Evolutionary conservation across 2,329 filamentous ascomycete genomes (phyloP).

Genomic region (Emydomyces testavorans): DNA sequence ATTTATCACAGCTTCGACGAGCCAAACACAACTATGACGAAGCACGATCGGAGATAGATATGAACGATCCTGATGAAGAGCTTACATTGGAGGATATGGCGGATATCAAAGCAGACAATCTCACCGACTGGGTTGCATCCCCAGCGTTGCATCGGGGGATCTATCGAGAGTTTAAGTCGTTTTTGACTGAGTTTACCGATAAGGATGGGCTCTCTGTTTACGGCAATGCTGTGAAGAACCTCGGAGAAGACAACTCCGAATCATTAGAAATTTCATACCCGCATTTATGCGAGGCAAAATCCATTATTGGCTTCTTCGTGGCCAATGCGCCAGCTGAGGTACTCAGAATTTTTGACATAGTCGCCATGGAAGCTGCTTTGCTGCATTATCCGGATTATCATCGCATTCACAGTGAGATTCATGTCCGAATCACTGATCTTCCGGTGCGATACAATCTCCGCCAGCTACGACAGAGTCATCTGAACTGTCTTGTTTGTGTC

Average conservation of each 20-base stretch:
- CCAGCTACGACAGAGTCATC: slow-evolving; percentile 84
- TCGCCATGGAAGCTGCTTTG: slow-evolving; percentile 90
- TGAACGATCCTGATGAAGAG: slow-evolving; percentile 95
- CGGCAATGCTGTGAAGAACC: slow-evolving; percentile 79
- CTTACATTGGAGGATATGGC: slow-evolving; percentile 80
- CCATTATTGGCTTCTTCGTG: slow-evolving; percentile 87
- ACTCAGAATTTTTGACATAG: slow-evolving; percentile 89
- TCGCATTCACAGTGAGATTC: slow-evolving; percentile 92
- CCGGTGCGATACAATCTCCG: slow-evolving; percentile 91
- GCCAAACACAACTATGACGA: slow-evolving; percentile 88
- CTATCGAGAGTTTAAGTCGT: slow-evolving; percentile 92
- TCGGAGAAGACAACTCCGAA: slow-evolving; percentile 96
- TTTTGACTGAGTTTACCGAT: slow-evolving; percentile 92
- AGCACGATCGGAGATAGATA: slow-evolving; percentile 75
- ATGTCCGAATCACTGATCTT: slow-evolving; percentile 90
- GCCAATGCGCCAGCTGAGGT: slow-evolving; percentile 94
- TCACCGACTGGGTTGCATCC: slow-evolving; percentile 91
- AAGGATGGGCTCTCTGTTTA: slow-evolving; percentile 84
- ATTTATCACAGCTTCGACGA: slow-evolving; percentile 76
- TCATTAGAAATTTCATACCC: slow-evolving; percentile 93
- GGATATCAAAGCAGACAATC: slow-evolving; percentile 83
- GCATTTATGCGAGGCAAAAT: slow-evolving; percentile 79
- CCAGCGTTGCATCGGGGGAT: slow-evolving; percentile 85
- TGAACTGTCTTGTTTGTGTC: slow-evolving; percentile 91
- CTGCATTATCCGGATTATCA: slow-evolving; percentile 97